Evolutionary conservation across 371 early-diverging fungal genomes (phyloP), one percentile per base, ranked within the genome.

Genomic region (Cokeromyces recurvatus): DNA sequence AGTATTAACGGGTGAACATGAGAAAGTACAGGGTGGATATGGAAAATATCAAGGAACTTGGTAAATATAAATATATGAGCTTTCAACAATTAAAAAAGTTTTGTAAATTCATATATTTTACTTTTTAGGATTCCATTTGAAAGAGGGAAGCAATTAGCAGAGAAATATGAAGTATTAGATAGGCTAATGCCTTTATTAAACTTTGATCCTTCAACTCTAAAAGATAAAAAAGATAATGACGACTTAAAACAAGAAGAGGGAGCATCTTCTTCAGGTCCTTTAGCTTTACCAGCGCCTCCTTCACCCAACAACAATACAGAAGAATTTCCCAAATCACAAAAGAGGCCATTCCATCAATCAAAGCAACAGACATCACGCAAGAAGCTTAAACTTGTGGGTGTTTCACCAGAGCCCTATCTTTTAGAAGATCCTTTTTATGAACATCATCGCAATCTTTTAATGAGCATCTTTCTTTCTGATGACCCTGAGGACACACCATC

Each of bases 21-120:
- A 97, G 55, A 95, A 95, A 71, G 89, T 97, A 9, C 96, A 96
- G 69, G 98, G 98, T 17, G 98, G 98, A 14, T 95, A 95, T 66
- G 98, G 98, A 25, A 94, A 95, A 74, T 95, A 91, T 62, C 95
- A 96, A 74, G 97, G 97, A 32, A 92, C 92, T 29, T 93, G 84
- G 87, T 87, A 75, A 63, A 59, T 21, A 16, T 29, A 5, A 29
- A 5, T 29, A n/a, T n/a, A n/a, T n/a, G n/a, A n/a, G n/a, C n/a
- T n/a, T n/a, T n/a, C n/a, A n/a, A n/a, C 29, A 29, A 8, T 5
- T 29, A 29, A 29, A 5, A 29, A 29, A 11, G 29, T 8, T 0
- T 44, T 41, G 3, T 43, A 10, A 41, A 22, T 45, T 24, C 31
- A 14, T 16, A 1, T 38, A 11, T 38, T 27, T 38, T 38, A 14